Evolutionary conservation across 2,329 filamentous ascomycete genomes (phyloP), one percentile per base, ranked within the genome.

Genomic region (Dryadomyces sulphureus): DNA sequence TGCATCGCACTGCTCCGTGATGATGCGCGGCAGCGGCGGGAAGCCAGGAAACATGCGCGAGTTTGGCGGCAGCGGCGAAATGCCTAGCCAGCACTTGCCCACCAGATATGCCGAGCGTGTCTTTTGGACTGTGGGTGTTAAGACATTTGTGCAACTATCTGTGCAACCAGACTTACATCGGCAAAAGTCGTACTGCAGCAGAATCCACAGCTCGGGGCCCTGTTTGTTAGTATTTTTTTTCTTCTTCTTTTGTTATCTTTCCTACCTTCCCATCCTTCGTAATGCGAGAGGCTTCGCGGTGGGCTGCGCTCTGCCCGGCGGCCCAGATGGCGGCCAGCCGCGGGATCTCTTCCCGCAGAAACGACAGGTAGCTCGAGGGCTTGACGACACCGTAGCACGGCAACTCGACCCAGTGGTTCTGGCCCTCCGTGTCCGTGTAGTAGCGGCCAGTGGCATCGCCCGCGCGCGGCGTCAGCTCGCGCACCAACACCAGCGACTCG

Each of bases 1-100:
- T 21, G 47, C 46, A 19, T 54, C 52, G 17, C 49, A 50, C 41
- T 54, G 50, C 1, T 47, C 52, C 0, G 52, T 54, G 38, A 54
- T 41, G 22, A 54, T 47, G 22, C 52, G 52, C 1, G 52, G 52
- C 24, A 54, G 38, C 1, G 52, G 50, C 1, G 27, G 19, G 17
- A 41, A 20, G 21, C 34, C 22, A 3, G 46, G 38, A 35, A 50
- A 35, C 4, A 47, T 34, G 6, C 35, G 11, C 5, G 43, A 21
- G 11, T 46, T 43, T 3, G 9, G 20, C 0, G 52, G 49, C 5
- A 54, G 27, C 8, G 25, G 24, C 32, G 41, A n/a, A 22, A 52
- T 14, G 32, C 42, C 6, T 36, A 53, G 38, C 19, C 19, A 14
- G 46, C 45, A 34, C 9, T n/a, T 14, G 4, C 47, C 47, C 5